These are phyloP conservation scores for Penicillium verrucosum DNA, from an alignment of 2,329 filamentous ascomycete genomes.

Conservation along the genomic window DNA sequence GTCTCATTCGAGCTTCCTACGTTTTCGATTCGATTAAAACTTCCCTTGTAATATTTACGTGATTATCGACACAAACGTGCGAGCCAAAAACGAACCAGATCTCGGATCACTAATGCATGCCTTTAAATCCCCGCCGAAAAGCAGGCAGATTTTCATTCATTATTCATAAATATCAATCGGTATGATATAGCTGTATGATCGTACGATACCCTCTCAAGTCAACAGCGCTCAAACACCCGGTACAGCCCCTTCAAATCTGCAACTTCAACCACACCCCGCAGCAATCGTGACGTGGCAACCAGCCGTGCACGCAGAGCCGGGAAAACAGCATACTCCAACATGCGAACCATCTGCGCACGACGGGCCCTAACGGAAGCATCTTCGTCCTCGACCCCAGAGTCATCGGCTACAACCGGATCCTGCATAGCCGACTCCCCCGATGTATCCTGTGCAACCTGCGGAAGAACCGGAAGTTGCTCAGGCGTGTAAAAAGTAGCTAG, in stretches of 20 bases:
- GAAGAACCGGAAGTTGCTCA: constrained; percentile 66
- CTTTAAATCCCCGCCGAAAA: neutral
- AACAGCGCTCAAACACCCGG: constrained; percentile 91
- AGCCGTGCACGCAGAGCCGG: constrained; percentile 81
- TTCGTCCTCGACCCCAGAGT: constrained; percentile 40
- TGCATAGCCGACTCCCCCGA: neutral
- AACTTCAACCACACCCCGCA: constrained; percentile 78
- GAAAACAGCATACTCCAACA: constrained; percentile 83
- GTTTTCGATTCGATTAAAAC: neutral
- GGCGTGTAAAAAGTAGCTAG: constrained; percentile 88
- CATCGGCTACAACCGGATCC: constrained; percentile 7
- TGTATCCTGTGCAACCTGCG: neutral
- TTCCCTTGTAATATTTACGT: neutral
- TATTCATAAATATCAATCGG: neutral
- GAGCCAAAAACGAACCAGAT: too few relatives aligned
- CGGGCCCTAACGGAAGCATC: constrained; percentile 49
- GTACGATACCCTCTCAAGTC: constrained; percentile 23
- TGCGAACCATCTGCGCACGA: constrained; percentile 66
- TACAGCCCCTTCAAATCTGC: constrained; percentile 92
- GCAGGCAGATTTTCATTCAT: neutral
- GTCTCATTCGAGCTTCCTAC: neutral
- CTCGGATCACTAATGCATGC: neutral
- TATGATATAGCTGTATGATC: neutral
- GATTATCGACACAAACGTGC: neutral
- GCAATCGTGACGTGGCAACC: constrained; percentile 73